These are phyloP conservation scores for Chlamydomonas applanata DNA, from an alignment of 139 green algal genomes.

Conservation along the genomic window DNA sequence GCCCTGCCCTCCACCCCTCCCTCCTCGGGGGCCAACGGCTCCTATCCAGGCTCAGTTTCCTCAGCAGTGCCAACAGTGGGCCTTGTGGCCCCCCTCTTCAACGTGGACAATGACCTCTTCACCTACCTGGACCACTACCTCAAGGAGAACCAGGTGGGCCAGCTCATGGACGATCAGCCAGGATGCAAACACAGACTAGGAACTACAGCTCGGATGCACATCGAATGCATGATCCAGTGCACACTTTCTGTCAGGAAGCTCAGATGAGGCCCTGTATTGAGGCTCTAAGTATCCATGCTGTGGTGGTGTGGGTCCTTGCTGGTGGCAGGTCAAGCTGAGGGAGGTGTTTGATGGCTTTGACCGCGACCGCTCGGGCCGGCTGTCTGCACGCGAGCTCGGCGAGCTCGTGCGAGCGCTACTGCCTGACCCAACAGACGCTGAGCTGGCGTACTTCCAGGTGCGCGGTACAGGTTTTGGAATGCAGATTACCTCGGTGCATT, in stretches of 20 bases:
- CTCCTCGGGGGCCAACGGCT: no score
- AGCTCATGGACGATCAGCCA: no score
- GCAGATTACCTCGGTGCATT: no score
- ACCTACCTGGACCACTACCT: constrained; percentile 35
- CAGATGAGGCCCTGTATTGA: no score
- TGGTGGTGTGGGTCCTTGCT: not conserved
- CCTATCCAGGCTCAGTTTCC: no score
- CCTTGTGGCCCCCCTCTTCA: not conserved
- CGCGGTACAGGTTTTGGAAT: no score
- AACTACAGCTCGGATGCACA: no score
- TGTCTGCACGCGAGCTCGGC: constrained; percentile 30
- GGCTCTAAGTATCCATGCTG: not conserved
- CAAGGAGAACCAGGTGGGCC: constrained; percentile 11
- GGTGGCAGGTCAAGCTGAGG: not conserved
- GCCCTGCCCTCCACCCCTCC: not conserved
- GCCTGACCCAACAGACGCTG: constrained; percentile 11
- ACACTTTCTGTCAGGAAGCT: no score
- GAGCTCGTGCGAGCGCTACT: constrained; percentile 25
- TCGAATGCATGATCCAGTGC: no score
- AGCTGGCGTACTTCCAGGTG: constrained; percentile 36
- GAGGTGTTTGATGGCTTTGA: constrained; percentile 24
- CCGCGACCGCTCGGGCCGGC: constrained; percentile 31
- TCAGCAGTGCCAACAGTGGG: no score
- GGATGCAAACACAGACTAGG: not conserved
- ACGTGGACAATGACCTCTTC: constrained; percentile 12